Evolutionary conservation across 441 rosid species (phyloP).

Genomic region (Euphorbia schlechtendalii): DNA sequence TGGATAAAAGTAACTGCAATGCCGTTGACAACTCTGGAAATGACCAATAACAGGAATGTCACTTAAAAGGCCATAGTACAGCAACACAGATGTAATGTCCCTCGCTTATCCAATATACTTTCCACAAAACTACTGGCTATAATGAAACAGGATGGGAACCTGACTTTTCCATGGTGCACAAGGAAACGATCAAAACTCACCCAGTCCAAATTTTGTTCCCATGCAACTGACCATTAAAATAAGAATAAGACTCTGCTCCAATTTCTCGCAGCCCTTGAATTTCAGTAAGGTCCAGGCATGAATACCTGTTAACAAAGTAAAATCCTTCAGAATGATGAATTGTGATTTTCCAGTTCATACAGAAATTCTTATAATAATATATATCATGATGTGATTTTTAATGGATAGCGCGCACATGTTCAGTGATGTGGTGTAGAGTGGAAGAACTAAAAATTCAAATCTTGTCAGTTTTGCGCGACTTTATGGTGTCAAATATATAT

Average conservation of each 20-base stretch:
- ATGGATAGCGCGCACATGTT: not conserved
- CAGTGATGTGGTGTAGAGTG: not conserved
- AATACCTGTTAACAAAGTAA: constrained; percentile 42
- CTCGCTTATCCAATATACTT: not conserved
- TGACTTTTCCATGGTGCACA: constrained; percentile 10
- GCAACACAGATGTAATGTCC: constrained; percentile 2
- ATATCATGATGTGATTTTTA: not conserved
- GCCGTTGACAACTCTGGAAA: constrained; percentile 55
- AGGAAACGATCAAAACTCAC: constrained; percentile 33
- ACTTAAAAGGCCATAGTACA: constrained; percentile 1
- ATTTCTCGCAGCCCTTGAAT: constrained; percentile 59
- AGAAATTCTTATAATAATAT: not conserved
- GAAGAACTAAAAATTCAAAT: constrained; percentile 3
- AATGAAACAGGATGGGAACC: constrained; percentile 14
- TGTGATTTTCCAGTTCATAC: constrained; percentile 8
- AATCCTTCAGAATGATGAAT: constrained; percentile 18
- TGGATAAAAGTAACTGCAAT: constrained; percentile 75
- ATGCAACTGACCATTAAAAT: constrained; percentile 70
- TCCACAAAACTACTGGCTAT: not conserved
- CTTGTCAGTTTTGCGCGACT: not conserved
- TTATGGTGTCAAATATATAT: not conserved
- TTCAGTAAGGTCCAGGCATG: constrained; percentile 46
- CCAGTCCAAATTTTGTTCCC: constrained; percentile 83
- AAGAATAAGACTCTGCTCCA: constrained; percentile 58
- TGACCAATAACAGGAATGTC: constrained; percentile 6